Base-by-base conservation (phyloP, 164 flowering plant genomes). In the Annona cherimola region DNA sequence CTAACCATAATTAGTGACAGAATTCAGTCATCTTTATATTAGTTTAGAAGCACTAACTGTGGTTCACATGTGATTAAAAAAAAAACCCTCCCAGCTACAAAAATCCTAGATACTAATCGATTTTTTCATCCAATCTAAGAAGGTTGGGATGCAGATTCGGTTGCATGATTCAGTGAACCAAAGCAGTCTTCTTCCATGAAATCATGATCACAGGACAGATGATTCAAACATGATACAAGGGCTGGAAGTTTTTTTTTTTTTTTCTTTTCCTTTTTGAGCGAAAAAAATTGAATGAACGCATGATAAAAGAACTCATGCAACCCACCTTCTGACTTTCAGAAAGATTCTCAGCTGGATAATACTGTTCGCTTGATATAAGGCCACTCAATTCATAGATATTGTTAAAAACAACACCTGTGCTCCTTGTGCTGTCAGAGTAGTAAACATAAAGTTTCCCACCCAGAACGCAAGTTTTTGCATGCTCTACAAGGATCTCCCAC, bases 401-500 rank as follows among this genome's bases (percentile, higher is more conserved):
- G 81, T 95, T 91, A 69, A 95, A 91, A 60, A 89, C 88, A 68
- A 91, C 90, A 71, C 96, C 94, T 35, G 86, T 83, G 68, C 80
- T 84, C 79, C 86, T 85, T 19, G 83, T 71, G 62, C 89, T 91
- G 78, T 91, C 94, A 64, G 89, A 78, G 79, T 74, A 74, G 63
- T 74, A 74, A 5, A 69, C 73, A 83, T 89, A 95, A 68, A 81
- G 88, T 73, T 86, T 95, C 76, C 88, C 93, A 72, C 94, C 80
- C 45, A 91, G 77, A 7, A 82, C 87, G 81, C 99, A 95, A 35
- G 98, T 95, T 82, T 91, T 95, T 45, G 99, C 89, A 83, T 95
- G 99, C 78, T 95, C 96, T 19, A 89, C 79, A 60, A 93, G 90
- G 55, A 82, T 87, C 50, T 95, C 98, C 99, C 99, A 95, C 99